Base-by-base conservation (phyloP, 371 early-diverging fungal species). In the Circinella minor region DNA sequence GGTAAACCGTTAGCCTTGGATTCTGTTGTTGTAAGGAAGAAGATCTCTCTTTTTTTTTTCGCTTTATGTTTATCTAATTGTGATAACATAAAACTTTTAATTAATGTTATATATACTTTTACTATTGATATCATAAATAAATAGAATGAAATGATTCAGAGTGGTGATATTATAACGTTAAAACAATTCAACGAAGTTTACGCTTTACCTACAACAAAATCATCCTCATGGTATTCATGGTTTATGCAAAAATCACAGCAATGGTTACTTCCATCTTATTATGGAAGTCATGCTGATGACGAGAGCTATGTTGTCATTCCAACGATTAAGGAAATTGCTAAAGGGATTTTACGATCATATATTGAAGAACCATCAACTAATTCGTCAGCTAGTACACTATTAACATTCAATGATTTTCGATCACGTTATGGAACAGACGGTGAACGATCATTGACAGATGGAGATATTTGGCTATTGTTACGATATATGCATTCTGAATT, bases 361-460 rank as follows among this genome's bases (percentile, higher is more conserved):
- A 68, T 66, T 20, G 34, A 69, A 9, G 66, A 71, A 27, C 74
- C 75, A 17, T 15, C 71, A 0, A 71, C 54, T 14, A 36, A 54
- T 46, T 43, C 68, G n/a, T 63, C 66, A 17, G 57, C 77, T 38
- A 61, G 79, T 46, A 63, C 71, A 39, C 6, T 82, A 7, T 54
- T 77, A 63, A 85, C 82, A 18, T 55, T 82, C 36, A 43, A 72
- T 13, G 76, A 79, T n/a, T 82, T 85, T 68, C 77, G 71, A 27
- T 15, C 68, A 27, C 61, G 39, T 4, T 80, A 80, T 61, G 67
- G 72, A 0, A 63, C 39, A 71, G 38, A 54, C 10, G 66, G 73
- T n/a, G 67, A 67, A 36, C 34, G 71, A 13, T 46, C 65, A 14
- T 57, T 85, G 63, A 82, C 80, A 1, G 77, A 85, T n/a, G 66